Evolutionary conservation across 768 basidiomycete species (phyloP), one percentile per base, ranked within the genome.

Genomic region (Suillus discolor): DNA sequence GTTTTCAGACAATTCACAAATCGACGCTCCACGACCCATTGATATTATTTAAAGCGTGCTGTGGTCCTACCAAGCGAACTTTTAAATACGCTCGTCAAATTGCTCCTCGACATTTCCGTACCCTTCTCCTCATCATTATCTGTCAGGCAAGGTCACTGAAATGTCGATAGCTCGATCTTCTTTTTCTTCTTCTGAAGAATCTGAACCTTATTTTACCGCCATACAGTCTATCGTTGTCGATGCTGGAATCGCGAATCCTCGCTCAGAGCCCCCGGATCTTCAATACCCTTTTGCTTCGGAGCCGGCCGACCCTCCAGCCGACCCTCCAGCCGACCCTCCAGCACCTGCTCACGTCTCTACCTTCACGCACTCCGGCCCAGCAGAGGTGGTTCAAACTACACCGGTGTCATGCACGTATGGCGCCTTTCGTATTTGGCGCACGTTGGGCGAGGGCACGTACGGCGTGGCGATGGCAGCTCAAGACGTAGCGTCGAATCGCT

Each of bases 401-500:
- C 42, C 44, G 11, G 3, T 31, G 36, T 13, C 23, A 31, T 7
- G 12, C 12, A 2, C 72, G 1, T 6, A 57, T 16, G 76, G 76
- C 5, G 76, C 74, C 16, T 76, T 76, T 59, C 70, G 68, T 44
- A 54, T 77, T 36, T 8, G 69, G 13, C 16, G 59, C 6, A 57
- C 65, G 20, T 0, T 76, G 20, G 75, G 74, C 60, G 57, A 15
- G 1, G 75, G 76, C 9, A 65, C 44, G 0, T 76, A 64, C 49
- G 74, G 60, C 28, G 12, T 54, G 1, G 69, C 76, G 0, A 73
- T 69, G 66, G 75, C 66, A 41, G 75, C 74, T 31, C 70, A 61
- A n/a, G 76, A 76, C 41, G 55, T 23, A 25, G 47, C 57, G 13
- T 71, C 72, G n/a, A 75, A 75, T 6, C 77, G 76, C 11, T 38